These are phyloP conservation scores for Moesziomyces globuligerus DNA, from an alignment of 1,284 basidiomycete genomes.

Conservation along the genomic window DNA sequence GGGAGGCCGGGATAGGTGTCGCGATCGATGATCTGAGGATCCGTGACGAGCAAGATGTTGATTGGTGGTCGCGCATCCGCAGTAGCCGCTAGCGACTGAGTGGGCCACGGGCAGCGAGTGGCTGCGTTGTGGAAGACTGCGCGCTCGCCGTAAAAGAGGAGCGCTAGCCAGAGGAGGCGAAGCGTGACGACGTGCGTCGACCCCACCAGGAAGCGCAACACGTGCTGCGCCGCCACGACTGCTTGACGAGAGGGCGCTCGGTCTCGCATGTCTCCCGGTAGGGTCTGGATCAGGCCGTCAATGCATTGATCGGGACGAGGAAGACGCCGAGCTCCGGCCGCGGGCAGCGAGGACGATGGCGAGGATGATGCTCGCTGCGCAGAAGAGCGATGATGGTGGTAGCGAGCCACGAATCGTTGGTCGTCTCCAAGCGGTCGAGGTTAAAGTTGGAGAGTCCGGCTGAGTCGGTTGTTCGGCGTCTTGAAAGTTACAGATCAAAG, in stretches of 20 bases:
- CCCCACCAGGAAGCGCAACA: constrained; percentile 14
- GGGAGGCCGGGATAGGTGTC: constrained; percentile 39
- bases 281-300: background rate
- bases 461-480: no score
- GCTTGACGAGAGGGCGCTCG: constrained; percentile 4
- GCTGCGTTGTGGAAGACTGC: constrained; percentile 35
- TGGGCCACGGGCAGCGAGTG: constrained; percentile 33
- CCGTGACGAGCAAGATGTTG: constrained; percentile 38
- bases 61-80: constrained; percentile 8
- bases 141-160: constrained; percentile 41
- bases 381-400: background rate
- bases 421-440: no score
- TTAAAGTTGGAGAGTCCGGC: no score
- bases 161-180: constrained; percentile 30
- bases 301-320: background rate
- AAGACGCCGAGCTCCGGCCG: background rate
- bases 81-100: constrained; percentile 7
- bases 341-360: background rate
- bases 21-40: constrained; percentile 49
- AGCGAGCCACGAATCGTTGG: no score
- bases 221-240: constrained; percentile 6
- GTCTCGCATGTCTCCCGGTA: constrained; percentile 10
- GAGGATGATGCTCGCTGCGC: background rate
- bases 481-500: no score
- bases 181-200: constrained; percentile 24